Evolutionary conservation across 306 rosid species (phyloP).

Genomic region (Benincasa hispida): DNA sequence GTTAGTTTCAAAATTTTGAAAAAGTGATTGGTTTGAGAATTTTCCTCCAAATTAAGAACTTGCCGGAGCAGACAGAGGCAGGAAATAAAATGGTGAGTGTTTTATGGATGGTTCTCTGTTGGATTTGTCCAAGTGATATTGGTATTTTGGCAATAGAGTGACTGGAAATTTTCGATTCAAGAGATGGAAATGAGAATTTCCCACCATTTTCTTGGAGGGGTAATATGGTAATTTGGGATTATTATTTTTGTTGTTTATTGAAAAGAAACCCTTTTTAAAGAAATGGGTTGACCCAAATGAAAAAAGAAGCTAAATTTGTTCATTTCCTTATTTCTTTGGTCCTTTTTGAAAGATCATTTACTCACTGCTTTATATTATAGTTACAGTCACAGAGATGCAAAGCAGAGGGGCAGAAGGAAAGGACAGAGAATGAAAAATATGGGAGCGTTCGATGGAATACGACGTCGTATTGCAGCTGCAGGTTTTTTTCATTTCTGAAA

Average conservation of each 20-base stretch:
- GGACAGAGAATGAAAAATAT: background rate
- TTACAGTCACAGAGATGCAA: background rate
- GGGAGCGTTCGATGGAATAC: background rate
- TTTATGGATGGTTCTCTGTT: no score
- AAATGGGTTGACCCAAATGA: background rate
- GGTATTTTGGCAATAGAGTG: background rate
- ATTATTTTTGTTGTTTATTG: no score
- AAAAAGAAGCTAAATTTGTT: background rate
- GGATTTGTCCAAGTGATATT: no score
- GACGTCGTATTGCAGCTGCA: background rate
- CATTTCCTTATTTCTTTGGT: background rate
- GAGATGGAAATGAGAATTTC: background rate
- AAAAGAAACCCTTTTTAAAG: background rate
- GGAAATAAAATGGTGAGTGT: background rate
- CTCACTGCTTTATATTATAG: background rate
- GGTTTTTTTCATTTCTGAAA: background rate
- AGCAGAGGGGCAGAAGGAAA: background rate
- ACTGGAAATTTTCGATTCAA: background rate
- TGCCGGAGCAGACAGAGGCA: background rate
- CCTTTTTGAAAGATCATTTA: background rate
- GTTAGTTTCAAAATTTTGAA: background rate
- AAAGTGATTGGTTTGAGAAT: background rate
- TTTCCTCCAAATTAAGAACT: background rate
- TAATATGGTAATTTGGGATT: background rate
- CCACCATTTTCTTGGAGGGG: conserved; percentile 13